A percentile compares a stretch with the other conserved stretches of the same genome.
phyloP scores from a whole-genome alignment of 1,139 yeast genomes.

The Blastobotrys proliferans region DNA sequence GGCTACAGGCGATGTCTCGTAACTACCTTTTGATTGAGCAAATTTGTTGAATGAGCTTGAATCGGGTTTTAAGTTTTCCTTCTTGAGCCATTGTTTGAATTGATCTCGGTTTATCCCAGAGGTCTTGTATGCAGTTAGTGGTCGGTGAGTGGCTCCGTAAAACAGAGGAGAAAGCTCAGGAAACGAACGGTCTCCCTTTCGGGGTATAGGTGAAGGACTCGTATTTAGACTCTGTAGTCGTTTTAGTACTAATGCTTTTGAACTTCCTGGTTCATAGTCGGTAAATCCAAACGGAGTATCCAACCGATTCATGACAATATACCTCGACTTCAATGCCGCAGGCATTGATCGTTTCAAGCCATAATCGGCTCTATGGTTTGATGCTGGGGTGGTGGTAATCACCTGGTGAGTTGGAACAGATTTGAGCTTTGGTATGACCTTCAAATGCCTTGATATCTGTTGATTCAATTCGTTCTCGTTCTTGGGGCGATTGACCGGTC shows the following conservation, averaged over 20 bases:
- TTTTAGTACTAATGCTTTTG: conserved; percentile 43
- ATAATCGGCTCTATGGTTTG: conserved; percentile 48
- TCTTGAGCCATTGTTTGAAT: conserved; percentile 4
- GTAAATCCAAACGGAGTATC: conserved; percentile 49
- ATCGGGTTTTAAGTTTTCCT: background rate
- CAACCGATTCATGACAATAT: conserved; percentile 43
- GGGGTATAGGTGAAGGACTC: conserved; percentile 13
- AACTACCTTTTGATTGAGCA: background rate
- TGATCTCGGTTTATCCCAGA: too few relatives aligned
- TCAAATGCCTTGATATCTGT: background rate
- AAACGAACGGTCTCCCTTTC: conserved; percentile 4
- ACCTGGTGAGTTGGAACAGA: conserved; percentile 35
- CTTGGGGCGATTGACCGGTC: too few relatives aligned
- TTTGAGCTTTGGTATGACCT: background rate
- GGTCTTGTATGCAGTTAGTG: too few relatives aligned
- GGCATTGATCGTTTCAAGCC: conserved; percentile 53
- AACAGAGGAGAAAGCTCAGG: conserved; percentile 14
- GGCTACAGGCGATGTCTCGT: conserved; percentile 16
- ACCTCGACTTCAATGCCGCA: conserved; percentile 39
- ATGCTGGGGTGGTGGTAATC: conserved; percentile 47
- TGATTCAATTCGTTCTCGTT: background rate
- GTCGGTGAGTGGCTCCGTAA: conserved; percentile 8
- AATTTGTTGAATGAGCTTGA: background rate
- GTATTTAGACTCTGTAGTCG: conserved; percentile 47
- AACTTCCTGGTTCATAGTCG: conserved; percentile 45